Conservation (phyloP, 371 early-diverging fungal genomes). For the Nematocida parisii region DNA sequence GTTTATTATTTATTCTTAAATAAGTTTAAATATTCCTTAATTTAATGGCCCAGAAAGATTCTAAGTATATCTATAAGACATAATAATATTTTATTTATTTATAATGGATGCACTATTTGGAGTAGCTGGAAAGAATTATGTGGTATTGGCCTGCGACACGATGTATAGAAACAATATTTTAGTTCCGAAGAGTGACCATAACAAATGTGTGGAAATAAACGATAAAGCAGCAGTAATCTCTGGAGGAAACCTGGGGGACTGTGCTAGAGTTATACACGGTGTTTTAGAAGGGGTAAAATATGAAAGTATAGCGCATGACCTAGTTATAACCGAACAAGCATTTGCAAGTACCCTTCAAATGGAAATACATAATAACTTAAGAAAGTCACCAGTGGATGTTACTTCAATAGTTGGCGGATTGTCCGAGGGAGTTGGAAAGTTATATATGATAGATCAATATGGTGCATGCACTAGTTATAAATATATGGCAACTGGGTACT, state of each 20-base stretch:
- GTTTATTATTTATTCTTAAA: slow-evolving; percentile 5
- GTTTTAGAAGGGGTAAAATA: slow-evolving; percentile 54
- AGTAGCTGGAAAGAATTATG: slow-evolving; percentile 42
- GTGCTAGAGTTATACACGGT: slow-evolving; percentile 43
- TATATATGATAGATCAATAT: slow-evolving; percentile 62
- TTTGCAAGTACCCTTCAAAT: slow-evolving; percentile 59
- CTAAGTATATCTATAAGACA: no score
- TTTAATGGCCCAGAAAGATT: not conserved
- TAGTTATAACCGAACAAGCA: slow-evolving; percentile 50
- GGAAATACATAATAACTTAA: slow-evolving; percentile 40
- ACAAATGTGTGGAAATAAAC: slow-evolving; percentile 53
- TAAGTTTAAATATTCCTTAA: slow-evolving; percentile 3
- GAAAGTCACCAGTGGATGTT: slow-evolving; percentile 48
- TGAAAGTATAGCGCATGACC: slow-evolving; percentile 48
- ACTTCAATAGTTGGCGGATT: slow-evolving; percentile 56
- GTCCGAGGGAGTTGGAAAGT: slow-evolving; percentile 19
- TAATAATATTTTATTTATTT: slow-evolving; percentile 39
- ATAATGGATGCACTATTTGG: slow-evolving; percentile 51
- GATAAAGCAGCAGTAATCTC: slow-evolving; percentile 52
- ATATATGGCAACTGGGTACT: slow-evolving; percentile 59
- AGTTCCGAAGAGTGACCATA: slow-evolving; percentile 54
- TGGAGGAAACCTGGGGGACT: slow-evolving; percentile 64
- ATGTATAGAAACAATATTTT: slow-evolving; percentile 55
- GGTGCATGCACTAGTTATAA: slow-evolving; percentile 58
- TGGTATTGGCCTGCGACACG: slow-evolving; percentile 49